A percentile compares a stretch with the other conserved stretches of the same genome.
These are phyloP conservation scores for Azolla pinnata DNA, from an alignment of 75 land plant genomes.

Conservation along the genomic window DNA sequence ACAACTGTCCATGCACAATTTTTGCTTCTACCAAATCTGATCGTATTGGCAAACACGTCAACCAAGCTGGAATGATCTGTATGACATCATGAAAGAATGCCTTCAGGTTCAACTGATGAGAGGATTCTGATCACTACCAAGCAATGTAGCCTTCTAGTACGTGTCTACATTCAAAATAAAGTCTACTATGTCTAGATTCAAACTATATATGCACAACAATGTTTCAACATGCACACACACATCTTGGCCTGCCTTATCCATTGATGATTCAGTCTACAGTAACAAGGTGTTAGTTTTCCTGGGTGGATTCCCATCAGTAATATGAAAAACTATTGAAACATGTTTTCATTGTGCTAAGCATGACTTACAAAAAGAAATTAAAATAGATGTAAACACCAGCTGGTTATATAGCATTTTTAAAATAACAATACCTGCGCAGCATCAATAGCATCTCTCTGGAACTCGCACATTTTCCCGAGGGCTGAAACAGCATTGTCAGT, in stretches of 20 bases:
- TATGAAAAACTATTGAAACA: no score
- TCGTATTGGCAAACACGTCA: constrained; percentile 34
- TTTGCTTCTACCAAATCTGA: constrained; percentile 43
- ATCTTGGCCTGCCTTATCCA: not conserved
- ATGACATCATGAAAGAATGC: no score
- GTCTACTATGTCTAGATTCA: no score
- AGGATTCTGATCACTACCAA: no score
- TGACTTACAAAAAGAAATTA: not conserved
- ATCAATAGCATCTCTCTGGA: constrained; percentile 39
- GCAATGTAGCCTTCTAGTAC: no score
- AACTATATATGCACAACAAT: no score
- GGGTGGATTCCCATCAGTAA: no score
- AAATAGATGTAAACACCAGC: not conserved
- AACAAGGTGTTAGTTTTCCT: no score
- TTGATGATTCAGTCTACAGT: no score
- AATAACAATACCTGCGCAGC: constrained; percentile 29
- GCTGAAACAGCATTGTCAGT: constrained; percentile 52
- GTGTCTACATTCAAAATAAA: no score
- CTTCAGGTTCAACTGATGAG: no score
- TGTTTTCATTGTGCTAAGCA: not conserved
- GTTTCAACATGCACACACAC: no score
- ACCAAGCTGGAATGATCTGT: constrained; percentile 48
- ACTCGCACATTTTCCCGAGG: constrained; percentile 42
- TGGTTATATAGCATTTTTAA: not conserved
- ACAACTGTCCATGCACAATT: constrained; percentile 42